These are phyloP conservation scores for Microsporum canis DNA, from an alignment of 2,329 filamentous ascomycete species.

Conservation along the genomic window DNA sequence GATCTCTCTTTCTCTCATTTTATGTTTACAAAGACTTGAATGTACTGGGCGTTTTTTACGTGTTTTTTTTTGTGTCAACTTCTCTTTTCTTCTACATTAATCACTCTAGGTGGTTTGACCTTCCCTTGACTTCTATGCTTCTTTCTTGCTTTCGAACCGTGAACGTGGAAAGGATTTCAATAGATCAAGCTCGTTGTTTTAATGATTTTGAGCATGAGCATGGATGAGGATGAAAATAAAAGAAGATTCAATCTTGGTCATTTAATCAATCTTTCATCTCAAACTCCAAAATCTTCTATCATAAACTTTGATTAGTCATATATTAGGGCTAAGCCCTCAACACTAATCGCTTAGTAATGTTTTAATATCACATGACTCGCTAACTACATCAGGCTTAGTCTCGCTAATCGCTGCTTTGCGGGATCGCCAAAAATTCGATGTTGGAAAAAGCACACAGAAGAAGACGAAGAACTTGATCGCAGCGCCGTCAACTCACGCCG, in stretches of 20 bases:
- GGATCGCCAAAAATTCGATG: not conserved
- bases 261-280: not conserved
- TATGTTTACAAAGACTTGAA: constrained; percentile 2
- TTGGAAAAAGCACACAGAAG: not conserved
- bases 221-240: not conserved
- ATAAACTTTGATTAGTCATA: not conserved
- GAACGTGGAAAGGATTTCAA: not conserved
- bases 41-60: constrained; percentile 8
- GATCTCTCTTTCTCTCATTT: not conserved
- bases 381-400: not conserved
- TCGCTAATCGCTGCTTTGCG: not conserved
- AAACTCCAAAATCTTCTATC: not conserved
- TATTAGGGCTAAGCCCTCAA: not conserved
- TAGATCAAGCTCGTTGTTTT: constrained; percentile 1
- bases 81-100: not conserved
- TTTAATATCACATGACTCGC: not conserved
- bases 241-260: not conserved
- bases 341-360: not conserved
- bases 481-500: constrained; percentile 1
- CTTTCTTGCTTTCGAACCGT: not conserved
- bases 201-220: not conserved
- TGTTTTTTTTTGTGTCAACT: not conserved
- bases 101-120: not conserved
- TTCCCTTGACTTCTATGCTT: not conserved
- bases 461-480: not conserved